phyloP scores from a whole-genome alignment of 176 grass and related monocot species.

The Triticum dicoccoides region DNA sequence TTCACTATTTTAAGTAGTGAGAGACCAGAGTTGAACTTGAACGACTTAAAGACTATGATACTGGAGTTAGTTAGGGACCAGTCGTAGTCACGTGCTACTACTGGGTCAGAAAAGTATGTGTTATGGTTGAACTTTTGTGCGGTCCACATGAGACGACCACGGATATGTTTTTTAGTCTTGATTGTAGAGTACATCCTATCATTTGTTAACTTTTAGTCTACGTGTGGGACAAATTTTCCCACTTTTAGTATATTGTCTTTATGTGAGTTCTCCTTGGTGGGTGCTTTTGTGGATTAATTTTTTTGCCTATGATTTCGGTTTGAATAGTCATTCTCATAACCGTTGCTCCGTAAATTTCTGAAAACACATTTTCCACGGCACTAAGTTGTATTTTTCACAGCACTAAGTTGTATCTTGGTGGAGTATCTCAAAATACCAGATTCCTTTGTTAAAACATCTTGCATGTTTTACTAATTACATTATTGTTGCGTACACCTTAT shows the following conservation, averaged over 20 bases:
- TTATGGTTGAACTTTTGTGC: rapidly evolving
- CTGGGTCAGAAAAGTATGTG: background rate
- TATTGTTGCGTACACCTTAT: no score
- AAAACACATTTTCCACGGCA: no score
- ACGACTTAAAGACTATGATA: background rate
- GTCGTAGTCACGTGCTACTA: background rate
- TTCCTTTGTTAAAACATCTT: no score
- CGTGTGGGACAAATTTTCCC: rapidly evolving
- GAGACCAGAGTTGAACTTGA: background rate
- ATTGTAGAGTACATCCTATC: background rate
- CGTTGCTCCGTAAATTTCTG: no score
- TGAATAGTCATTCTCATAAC: no score
- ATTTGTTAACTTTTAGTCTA: background rate
- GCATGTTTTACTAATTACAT: no score
- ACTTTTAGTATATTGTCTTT: background rate
- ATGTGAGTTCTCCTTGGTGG: rapidly evolving
- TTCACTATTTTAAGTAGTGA: background rate
- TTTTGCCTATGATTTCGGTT: rapidly evolving
- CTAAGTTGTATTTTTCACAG: background rate
- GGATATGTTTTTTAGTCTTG: background rate
- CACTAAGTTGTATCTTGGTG: background rate
- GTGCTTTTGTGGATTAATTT: background rate
- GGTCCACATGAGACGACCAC: background rate
- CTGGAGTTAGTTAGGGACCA: background rate
- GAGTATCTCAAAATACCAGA: background rate